Evolutionary conservation across 257 asterid genomes (phyloP).

Genomic region (Datura wrightii): DNA sequence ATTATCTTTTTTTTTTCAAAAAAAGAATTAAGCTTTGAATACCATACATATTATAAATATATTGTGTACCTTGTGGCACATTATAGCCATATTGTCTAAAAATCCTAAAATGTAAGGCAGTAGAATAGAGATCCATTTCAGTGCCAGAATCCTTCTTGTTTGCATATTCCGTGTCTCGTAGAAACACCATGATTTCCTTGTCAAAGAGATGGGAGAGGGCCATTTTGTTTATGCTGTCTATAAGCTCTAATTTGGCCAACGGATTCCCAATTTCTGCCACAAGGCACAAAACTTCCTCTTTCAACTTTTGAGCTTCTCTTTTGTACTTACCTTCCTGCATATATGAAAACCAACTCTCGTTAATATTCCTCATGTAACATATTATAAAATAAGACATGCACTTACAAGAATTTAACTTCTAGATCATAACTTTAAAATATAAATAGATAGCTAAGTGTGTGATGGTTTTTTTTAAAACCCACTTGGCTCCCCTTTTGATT

Average conservation of each 20-base stretch:
- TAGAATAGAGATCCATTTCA: slow-evolving; percentile 40
- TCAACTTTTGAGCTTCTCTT: not conserved
- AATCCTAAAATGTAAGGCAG: slow-evolving; percentile 51
- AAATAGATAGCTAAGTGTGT: no score
- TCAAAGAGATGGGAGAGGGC: slow-evolving; percentile 9
- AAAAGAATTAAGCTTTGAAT: not conserved
- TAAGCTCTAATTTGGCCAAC: slow-evolving; percentile 10
- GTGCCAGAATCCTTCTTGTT: not conserved
- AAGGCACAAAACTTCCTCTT: not conserved
- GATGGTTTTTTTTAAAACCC: no score
- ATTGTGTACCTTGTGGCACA: slow-evolving; percentile 55
- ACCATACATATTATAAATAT: not conserved
- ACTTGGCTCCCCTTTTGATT: no score
- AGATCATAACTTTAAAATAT: no score
- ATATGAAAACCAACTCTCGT: not conserved
- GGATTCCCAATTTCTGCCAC: not conserved
- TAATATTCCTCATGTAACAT: not conserved
- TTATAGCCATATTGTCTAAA: slow-evolving; percentile 62
- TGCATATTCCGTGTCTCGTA: slow-evolving; percentile 5
- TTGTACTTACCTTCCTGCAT: not conserved
- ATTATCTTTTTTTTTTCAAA: no score
- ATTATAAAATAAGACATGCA: no score
- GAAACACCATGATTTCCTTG: not conserved
- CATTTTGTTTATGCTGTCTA: slow-evolving; percentile 18
- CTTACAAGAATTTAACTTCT: no score